A percentile compares a stretch with the other conserved stretches of the same genome.
These are phyloP conservation scores for Cyclanthera cordifolia DNA, from an alignment of 306 rosid species.

Conservation along the genomic window DNA sequence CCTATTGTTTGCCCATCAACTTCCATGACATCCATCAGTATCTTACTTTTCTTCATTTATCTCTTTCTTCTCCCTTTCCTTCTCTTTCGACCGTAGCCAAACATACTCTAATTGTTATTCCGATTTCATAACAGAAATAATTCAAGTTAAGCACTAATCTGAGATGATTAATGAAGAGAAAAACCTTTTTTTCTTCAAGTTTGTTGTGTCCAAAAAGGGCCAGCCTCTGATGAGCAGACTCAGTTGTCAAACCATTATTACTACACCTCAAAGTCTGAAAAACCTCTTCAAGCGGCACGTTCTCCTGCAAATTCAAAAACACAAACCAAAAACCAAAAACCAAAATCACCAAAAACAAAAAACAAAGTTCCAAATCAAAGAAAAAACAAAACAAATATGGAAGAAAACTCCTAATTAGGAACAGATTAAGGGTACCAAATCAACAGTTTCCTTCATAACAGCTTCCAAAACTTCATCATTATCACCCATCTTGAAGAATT, in stretches of 20 bases:
- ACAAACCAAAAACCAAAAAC: neutral
- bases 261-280: slow-evolving; percentile 55
- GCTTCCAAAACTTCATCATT: slow-evolving; percentile 48
- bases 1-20: too few relatives aligned
- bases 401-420: slow-evolving; percentile 6
- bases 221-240: slow-evolving; percentile 54
- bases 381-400: neutral
- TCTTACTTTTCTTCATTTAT: too few relatives aligned
- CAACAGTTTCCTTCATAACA: slow-evolving; percentile 64
- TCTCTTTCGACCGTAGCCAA: too few relatives aligned
- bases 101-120: too few relatives aligned
- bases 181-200: slow-evolving; percentile 70
- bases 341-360: neutral
- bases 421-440: slow-evolving; percentile 44
- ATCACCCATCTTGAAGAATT: slow-evolving; percentile 26
- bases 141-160: neutral
- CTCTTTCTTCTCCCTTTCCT: too few relatives aligned
- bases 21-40: too few relatives aligned
- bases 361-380: neutral
- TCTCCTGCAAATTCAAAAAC: slow-evolving; percentile 35
- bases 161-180: neutral
- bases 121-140: too few relatives aligned
- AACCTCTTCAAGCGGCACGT: slow-evolving; percentile 66
- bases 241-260: slow-evolving; percentile 48
- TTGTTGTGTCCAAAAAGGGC: slow-evolving; percentile 65